Evolutionary conservation across 768 basidiomycete genomes (phyloP).

Genomic region (Lactifluus subvellereus): DNA sequence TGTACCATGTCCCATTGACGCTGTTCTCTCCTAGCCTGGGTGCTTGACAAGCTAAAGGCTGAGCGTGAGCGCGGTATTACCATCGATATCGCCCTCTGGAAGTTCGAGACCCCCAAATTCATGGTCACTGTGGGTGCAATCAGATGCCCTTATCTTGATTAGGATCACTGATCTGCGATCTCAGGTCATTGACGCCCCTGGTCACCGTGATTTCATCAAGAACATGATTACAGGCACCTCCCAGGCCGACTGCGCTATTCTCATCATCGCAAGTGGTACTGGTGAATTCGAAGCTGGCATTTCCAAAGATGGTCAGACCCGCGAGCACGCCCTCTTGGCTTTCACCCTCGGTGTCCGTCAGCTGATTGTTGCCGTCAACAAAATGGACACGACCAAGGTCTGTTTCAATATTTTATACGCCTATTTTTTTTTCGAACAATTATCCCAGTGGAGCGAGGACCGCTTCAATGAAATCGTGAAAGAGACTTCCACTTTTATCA

Average conservation of each 20-base stretch:
- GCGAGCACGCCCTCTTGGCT: slow-evolving; percentile 99
- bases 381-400: slow-evolving; percentile 99
- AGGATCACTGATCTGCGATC: slow-evolving; percentile 14
- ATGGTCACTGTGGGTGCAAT: slow-evolving; percentile 71
- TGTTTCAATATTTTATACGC: slow-evolving; percentile 18
- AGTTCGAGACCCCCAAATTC: slow-evolving; percentile 99
- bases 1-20: slow-evolving; percentile 21
- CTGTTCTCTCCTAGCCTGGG: slow-evolving; percentile 70
- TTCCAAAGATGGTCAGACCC: slow-evolving; percentile 99
- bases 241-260: slow-evolving; percentile 99
- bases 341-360: slow-evolving; percentile 99
- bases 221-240: slow-evolving; percentile 99
- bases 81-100: slow-evolving; percentile 99
- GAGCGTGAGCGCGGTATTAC: slow-evolving; percentile 99
- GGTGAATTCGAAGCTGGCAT: slow-evolving; percentile 99
- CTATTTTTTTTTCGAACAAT: slow-evolving; percentile 7
- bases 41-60: slow-evolving; percentile 99
- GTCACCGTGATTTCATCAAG: slow-evolving; percentile 99
- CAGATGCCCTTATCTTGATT: slow-evolving; percentile 7
- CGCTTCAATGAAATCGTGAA: slow-evolving; percentile 99
- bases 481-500: slow-evolving; percentile 96
- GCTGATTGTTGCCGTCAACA: slow-evolving; percentile 99
- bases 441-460: slow-evolving; percentile 88
- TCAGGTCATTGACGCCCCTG: slow-evolving; percentile 98
- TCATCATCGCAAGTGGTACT: slow-evolving; percentile 98